Evolutionary conservation across 768 basidiomycete genomes (phyloP), one percentile per base, ranked within the genome.

Genomic region (Suillus weaverae): DNA sequence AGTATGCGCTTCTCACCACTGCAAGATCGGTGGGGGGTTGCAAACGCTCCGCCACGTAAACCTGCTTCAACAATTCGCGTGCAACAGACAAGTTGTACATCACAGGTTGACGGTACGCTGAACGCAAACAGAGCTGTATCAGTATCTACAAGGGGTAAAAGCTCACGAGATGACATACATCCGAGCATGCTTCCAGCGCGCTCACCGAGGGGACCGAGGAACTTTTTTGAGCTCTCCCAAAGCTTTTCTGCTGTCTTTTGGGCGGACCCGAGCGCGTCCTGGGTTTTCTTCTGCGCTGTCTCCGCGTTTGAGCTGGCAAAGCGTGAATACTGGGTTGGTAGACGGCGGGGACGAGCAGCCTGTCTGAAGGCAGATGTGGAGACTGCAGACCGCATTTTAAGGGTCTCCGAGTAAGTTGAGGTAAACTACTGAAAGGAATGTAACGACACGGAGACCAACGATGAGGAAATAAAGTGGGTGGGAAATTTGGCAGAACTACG

Each of bases 71-170:
- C 57, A 97, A 69, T 72, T 95, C 93, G 61, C 88, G 86, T 22
- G 86, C 81, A 56, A 96, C 92, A 61, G 88, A 73, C 35, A 91
- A 79, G 80, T 95, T 94, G 82, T 94, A 95, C 35, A 85, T 65
- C 41, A 95, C 72, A 5, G 93, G 92, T 72, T 91, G 83, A 66
- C 87, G 86, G 81, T 94, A 93, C 11, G 87, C 94, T 86, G 65
- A 41, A 30, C 5, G 20, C 36, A 55, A 56, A 39, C 38, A 38
- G 38, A 30, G 26, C 18, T 13, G 18, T 16, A 39, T 44, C 13
- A n/a, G 51, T 36, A n/a, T 61, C 26, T 51, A 35, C 51, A 5
- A 32, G 63, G 38, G 16, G 13, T 16, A 41, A 20, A 33, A 35
- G 48, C 30, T 35, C n/a, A 62, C 22, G 22, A n/a, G 7, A 62